Evolutionary conservation across 2,329 filamentous ascomycete genomes (phyloP).

Genomic region (Rhinocladiella similis): DNA sequence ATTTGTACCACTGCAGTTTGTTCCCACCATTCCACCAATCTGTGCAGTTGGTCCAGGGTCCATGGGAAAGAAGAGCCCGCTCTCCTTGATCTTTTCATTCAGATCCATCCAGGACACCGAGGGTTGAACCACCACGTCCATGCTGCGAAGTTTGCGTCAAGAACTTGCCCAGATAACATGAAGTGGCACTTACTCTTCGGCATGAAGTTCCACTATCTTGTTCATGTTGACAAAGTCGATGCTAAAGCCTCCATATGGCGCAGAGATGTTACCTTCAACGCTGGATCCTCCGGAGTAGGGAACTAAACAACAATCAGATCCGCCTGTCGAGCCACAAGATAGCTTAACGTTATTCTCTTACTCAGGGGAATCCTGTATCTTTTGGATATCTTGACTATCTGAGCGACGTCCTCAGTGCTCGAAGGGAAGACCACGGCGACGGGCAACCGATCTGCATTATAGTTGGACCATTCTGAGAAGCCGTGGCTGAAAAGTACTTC

Average conservation of each 20-base stretch:
- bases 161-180: constrained; percentile 32
- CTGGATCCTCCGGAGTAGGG: constrained; percentile 72
- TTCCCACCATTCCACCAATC: constrained; percentile 60
- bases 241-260: constrained; percentile 82
- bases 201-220: constrained; percentile 65
- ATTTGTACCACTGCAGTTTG: constrained; percentile 63
- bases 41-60: constrained; percentile 71
- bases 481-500: too few relatives aligned
- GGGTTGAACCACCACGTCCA: constrained; percentile 64
- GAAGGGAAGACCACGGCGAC: too few relatives aligned
- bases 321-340: too few relatives aligned
- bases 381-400: too few relatives aligned
- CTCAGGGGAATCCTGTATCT: too few relatives aligned
- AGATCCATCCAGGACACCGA: constrained; percentile 89
- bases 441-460: too few relatives aligned
- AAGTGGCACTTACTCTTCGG: constrained; percentile 89
- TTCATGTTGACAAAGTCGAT: constrained; percentile 91
- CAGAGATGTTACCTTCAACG: constrained; percentile 85
- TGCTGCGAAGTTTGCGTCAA: too few relatives aligned
- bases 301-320: too few relatives aligned
- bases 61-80: constrained; percentile 84
- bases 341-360: too few relatives aligned
- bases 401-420: too few relatives aligned
- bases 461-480: too few relatives aligned
- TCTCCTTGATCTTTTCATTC: constrained; percentile 71